A percentile compares a stretch with the other conserved stretches of the same genome.
phyloP scores from a whole-genome alignment of 176 grass and related monocot genomes.

The Leersia perrieri region DNA sequence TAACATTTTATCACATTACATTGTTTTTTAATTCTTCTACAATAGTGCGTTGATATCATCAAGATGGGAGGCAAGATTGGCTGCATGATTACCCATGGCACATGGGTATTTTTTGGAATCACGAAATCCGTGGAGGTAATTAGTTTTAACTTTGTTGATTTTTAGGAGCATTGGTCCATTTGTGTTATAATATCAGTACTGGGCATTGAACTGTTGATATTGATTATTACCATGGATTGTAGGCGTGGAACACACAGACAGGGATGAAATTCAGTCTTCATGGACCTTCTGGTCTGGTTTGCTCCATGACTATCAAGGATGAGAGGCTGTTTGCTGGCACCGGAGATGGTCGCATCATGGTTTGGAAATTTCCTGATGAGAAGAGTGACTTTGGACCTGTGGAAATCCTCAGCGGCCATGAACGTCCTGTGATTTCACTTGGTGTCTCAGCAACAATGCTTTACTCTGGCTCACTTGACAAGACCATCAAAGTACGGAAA shows the following conservation, averaged over 20 bases:
- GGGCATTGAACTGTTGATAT: constrained; percentile 7
- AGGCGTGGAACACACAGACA: constrained; percentile 46
- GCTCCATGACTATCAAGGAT: constrained; percentile 42
- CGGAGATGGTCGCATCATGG: constrained; percentile 36
- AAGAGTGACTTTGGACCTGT: constrained; percentile 23
- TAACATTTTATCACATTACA: constrained; percentile 19
- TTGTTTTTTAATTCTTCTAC: constrained; percentile 42
- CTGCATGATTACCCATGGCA: constrained; percentile 45
- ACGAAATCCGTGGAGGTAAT: constrained; percentile 35
- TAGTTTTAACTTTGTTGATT: background rate
- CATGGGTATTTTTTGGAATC: constrained; percentile 43
- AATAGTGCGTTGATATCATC: constrained; percentile 45
- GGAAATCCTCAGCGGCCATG: constrained; percentile 21
- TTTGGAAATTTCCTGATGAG: constrained; percentile 32
- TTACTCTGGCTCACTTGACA: constrained; percentile 51
- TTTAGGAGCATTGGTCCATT: background rate
- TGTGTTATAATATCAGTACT: background rate
- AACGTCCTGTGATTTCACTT: constrained; percentile 36
- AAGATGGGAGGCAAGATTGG: constrained; percentile 48
- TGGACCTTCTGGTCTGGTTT: constrained; percentile 46
- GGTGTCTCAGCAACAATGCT: constrained; percentile 25
- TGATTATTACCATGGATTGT: background rate
- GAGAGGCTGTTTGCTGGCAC: constrained; percentile 45
- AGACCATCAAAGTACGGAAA: constrained; percentile 32
- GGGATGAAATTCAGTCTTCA: constrained; percentile 33